Conservation (phyloP, 73 alveolate genomes). For the Blepharisma japonicum region DNA sequence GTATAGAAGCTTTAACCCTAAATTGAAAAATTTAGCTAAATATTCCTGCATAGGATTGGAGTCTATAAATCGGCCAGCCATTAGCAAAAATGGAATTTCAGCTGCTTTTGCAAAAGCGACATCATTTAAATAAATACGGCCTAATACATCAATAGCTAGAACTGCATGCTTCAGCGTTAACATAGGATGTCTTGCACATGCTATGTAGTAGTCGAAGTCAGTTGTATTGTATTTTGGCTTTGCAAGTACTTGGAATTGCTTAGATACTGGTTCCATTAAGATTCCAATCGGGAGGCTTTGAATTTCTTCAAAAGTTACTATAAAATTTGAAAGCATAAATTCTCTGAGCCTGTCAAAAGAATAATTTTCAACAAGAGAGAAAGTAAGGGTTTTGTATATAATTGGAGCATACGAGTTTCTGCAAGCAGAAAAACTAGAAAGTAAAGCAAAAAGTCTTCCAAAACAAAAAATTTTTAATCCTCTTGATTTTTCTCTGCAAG, state of each 20-base stretch:
- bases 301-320: constrained; percentile 44
- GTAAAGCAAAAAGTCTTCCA: constrained; percentile 60
- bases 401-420: constrained; percentile 93
- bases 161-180: constrained; percentile 50
- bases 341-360: constrained; percentile 57
- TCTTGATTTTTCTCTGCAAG: constrained; percentile 65
- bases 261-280: constrained; percentile 58
- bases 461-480: constrained; percentile 57
- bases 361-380: constrained; percentile 90
- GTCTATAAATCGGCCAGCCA: constrained; percentile 59
- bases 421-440: constrained; percentile 73
- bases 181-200: constrained; percentile 55
- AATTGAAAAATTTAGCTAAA: constrained; percentile 29
- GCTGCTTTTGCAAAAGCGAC: constrained; percentile 65
- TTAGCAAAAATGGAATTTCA: constrained; percentile 62
- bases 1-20: constrained; percentile 8
- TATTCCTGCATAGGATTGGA: constrained; percentile 67
- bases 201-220: constrained; percentile 59
- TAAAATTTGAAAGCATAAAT: constrained; percentile 16
- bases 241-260: constrained; percentile 37
- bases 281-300: constrained; percentile 60
- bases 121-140: constrained; percentile 66
- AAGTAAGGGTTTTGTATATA: constrained; percentile 79
- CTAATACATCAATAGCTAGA: constrained; percentile 43
- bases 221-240: constrained; percentile 46